These are phyloP conservation scores for Clarireedia homoeocarpa DNA, from an alignment of 2,329 filamentous ascomycete genomes.

Conservation along the genomic window DNA sequence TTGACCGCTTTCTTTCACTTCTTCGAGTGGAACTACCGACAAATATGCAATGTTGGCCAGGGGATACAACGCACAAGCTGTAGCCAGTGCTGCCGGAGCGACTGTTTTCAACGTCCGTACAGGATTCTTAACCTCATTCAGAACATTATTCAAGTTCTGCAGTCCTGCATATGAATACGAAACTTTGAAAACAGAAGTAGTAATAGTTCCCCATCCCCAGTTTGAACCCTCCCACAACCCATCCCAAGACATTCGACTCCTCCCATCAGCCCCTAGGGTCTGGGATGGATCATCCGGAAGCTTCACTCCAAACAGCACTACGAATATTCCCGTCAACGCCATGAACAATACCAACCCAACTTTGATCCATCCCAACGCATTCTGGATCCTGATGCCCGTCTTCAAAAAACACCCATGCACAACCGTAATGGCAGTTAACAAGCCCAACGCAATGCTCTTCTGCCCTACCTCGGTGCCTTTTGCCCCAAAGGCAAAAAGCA, in stretches of 20 bases:
- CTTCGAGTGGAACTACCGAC: slow-evolving; percentile 46
- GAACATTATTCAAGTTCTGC: slow-evolving; percentile 46
- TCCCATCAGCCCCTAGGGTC: not conserved
- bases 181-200: slow-evolving; percentile 47
- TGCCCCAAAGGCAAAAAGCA: slow-evolving; percentile 37
- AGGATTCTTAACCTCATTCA: slow-evolving; percentile 51
- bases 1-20: slow-evolving; percentile 46
- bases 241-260: slow-evolving; percentile 34
- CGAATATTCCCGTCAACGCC: slow-evolving; percentile 51
- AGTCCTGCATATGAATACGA: slow-evolving; percentile 48
- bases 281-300: slow-evolving; percentile 22
- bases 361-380: slow-evolving; percentile 56
- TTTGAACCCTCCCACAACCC: slow-evolving; percentile 55
- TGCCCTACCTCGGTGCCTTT: slow-evolving; percentile 38
- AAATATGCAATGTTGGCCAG: slow-evolving; percentile 54
- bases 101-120: slow-evolving; percentile 49
- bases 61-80: slow-evolving; percentile 48
- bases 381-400: slow-evolving; percentile 52
- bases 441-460: slow-evolving; percentile 37
- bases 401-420: slow-evolving; percentile 51
- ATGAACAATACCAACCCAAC: slow-evolving; percentile 53
- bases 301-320: slow-evolving; percentile 39
- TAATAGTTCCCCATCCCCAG: slow-evolving; percentile 60
- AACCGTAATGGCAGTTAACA: slow-evolving; percentile 49
- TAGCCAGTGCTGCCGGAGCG: slow-evolving; percentile 43